A percentile compares a stretch with the other conserved stretches of the same genome.
phyloP scores from a whole-genome alignment of 2,329 filamentous ascomycete genomes.

The Clarireedia sp. region DNA sequence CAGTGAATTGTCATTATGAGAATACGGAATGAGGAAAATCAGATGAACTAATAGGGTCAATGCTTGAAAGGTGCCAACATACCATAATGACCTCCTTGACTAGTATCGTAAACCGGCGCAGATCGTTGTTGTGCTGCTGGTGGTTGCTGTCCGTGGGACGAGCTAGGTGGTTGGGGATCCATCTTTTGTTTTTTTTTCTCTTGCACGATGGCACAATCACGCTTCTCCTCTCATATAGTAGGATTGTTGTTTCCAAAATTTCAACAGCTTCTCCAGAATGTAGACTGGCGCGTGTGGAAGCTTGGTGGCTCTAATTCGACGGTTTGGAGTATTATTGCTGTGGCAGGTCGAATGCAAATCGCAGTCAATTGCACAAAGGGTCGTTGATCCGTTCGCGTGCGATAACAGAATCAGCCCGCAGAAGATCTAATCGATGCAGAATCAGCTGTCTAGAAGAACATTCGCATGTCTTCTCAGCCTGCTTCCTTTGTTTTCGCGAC shows the following conservation, averaged over 20 bases:
- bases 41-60: background rate
- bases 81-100: conserved; percentile 73
- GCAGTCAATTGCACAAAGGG: background rate
- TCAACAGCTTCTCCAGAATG: background rate
- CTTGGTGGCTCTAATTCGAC: background rate
- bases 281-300: background rate
- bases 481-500: background rate
- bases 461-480: background rate
- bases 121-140: conserved; percentile 33
- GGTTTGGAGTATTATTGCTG: background rate
- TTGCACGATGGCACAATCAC: background rate
- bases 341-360: background rate
- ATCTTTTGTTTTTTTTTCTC: conserved; percentile 32
- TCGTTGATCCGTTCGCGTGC: background rate
- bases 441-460: background rate
- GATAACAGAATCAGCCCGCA: background rate
- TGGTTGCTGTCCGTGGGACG: conserved; percentile 43
- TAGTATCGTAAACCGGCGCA: conserved; percentile 59
- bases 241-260: background rate
- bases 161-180: conserved; percentile 46
- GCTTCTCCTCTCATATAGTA: background rate
- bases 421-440: background rate
- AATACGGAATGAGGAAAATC: background rate
- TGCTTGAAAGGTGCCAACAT: conserved; percentile 28
- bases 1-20: conserved; percentile 18